Evolutionary conservation across 176 grass and related monocot species (phyloP).

Genomic region (Calamus simplicifolius): DNA sequence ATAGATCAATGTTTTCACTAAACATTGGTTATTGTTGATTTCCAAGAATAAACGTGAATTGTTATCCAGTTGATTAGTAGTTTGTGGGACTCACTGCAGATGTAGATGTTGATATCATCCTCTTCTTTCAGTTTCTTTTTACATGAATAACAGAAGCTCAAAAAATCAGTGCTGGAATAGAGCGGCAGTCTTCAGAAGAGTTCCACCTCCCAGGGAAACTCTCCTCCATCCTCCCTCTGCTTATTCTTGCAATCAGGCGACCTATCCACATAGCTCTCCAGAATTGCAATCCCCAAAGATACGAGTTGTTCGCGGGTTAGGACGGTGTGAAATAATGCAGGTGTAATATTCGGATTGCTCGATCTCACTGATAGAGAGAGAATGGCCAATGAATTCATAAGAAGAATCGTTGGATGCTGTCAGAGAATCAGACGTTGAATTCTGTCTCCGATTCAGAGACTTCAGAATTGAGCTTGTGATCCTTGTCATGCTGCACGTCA

Average conservation of each 20-base stretch:
- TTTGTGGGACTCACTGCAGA: no score
- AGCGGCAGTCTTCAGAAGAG: slow-evolving; percentile 19
- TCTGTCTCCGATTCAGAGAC: not conserved
- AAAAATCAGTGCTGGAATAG: not conserved
- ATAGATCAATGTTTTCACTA: no score
- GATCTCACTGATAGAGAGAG: slow-evolving; percentile 10
- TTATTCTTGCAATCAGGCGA: not conserved
- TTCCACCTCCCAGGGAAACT: slow-evolving; percentile 40
- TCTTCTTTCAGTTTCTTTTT: slow-evolving; percentile 46
- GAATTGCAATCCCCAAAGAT: slow-evolving; percentile 54
- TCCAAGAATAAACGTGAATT: no score
- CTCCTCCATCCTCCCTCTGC: not conserved
- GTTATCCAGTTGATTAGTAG: no score
- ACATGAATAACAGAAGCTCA: slow-evolving; percentile 53
- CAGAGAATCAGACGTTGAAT: not conserved
- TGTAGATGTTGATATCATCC: slow-evolving; percentile 69
- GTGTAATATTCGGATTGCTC: slow-evolving; percentile 76
- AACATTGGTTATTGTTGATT: no score
- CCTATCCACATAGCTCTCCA: slow-evolving; percentile 23
- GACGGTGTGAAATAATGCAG: slow-evolving; percentile 67
- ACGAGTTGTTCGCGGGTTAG: slow-evolving; percentile 63
- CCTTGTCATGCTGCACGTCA: not conserved
- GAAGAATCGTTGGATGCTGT: not conserved
- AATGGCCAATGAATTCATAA: slow-evolving; percentile 1
- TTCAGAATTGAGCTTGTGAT: slow-evolving; percentile 5